Conservation (phyloP, 495 filamentous ascomycete genomes). For the Pyronema omphalodes region DNA sequence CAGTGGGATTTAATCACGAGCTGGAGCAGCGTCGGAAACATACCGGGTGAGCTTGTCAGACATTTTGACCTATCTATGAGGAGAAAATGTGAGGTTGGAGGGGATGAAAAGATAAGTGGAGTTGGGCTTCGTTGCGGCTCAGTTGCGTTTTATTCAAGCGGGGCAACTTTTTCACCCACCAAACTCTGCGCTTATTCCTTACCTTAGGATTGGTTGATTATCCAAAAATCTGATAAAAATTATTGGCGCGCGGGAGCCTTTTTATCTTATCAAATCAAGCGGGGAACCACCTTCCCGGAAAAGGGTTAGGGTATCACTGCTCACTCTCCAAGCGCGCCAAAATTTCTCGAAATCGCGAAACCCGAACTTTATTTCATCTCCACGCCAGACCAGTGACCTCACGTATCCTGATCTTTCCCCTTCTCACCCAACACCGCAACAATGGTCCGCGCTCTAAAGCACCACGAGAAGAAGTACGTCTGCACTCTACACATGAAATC, state of each 20-base stretch:
- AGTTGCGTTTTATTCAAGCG: neutral
- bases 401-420: neutral
- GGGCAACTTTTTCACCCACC: neutral
- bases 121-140: neutral
- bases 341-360: too few relatives aligned
- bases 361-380: too few relatives aligned
- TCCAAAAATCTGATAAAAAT: neutral
- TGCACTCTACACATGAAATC: neutral
- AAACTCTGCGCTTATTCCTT: neutral
- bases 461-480: conserved; percentile 61
- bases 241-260: too few relatives aligned
- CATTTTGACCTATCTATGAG: conserved; percentile 31
- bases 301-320: too few relatives aligned
- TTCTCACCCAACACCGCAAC: conserved; percentile 16
- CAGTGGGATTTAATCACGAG: conserved; percentile 6
- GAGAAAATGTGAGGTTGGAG: neutral
- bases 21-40: conserved; percentile 24
- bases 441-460: conserved; percentile 84
- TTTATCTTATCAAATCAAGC: too few relatives aligned
- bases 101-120: neutral
- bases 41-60: conserved; percentile 76
- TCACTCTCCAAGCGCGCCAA: too few relatives aligned
- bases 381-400: neutral
- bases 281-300: too few relatives aligned
- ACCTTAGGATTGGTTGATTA: neutral